These are phyloP conservation scores for Kregervanrija fluxuum DNA, from an alignment of 805 yeast genomes.

Conservation along the genomic window DNA sequence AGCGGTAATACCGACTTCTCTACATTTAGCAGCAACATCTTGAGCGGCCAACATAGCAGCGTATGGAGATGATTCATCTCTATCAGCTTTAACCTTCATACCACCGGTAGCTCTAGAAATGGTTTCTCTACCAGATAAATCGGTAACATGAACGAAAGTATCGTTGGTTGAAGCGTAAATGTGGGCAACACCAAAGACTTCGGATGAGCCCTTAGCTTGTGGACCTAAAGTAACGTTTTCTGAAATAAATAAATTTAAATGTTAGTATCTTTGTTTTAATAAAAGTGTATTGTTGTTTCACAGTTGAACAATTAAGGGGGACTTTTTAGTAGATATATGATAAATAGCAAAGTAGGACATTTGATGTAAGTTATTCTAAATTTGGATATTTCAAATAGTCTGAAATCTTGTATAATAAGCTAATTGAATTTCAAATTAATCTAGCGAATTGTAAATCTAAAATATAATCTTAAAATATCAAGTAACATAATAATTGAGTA, in stretches of 20 bases:
- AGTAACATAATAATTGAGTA: no score
- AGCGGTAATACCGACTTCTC: slow-evolving; percentile 99
- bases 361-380: no score
- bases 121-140: slow-evolving; percentile 99
- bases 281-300: no score
- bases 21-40: slow-evolving; percentile 97
- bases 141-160: slow-evolving; percentile 99
- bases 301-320: no score
- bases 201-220: slow-evolving; percentile 95
- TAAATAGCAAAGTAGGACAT: no score
- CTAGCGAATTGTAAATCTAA: no score
- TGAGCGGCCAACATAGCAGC: slow-evolving; percentile 99
- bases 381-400: no score
- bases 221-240: slow-evolving; percentile 67
- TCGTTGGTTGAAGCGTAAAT: slow-evolving; percentile 99
- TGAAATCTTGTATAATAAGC: no score
- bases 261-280: slow-evolving; percentile 20
- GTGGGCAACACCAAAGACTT: slow-evolving; percentile 99
- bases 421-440: no score
- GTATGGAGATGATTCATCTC: slow-evolving; percentile 99
- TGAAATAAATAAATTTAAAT: slow-evolving; percentile 12
- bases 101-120: slow-evolving; percentile 99
- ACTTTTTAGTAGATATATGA: no score
- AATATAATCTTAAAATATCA: no score
- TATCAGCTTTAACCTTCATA: slow-evolving; percentile 99